A percentile compares a stretch with the other conserved stretches of the same genome.
phyloP scores from a whole-genome alignment of 768 basidiomycete species.

The Hygrophorus pudorinus region DNA sequence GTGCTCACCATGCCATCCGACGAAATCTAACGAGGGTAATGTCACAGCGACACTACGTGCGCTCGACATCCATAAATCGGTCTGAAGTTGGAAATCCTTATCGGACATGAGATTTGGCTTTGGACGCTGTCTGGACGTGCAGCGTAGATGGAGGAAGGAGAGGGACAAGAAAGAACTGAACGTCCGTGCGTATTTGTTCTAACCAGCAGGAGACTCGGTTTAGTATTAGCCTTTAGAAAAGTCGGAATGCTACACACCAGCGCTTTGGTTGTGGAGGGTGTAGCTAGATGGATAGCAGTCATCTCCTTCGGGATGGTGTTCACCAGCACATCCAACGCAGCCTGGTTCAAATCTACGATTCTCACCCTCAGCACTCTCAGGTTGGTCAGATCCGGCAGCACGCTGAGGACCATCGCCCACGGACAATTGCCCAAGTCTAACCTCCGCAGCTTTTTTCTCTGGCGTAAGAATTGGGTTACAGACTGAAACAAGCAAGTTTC shows the following conservation, averaged over 20 bases:
- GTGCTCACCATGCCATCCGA: conserved; percentile 69
- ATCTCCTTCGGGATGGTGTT: conserved; percentile 34
- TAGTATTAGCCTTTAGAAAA: background rate
- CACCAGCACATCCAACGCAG: conserved; percentile 28
- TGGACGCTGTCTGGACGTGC: conserved; percentile 35
- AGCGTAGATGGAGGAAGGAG: conserved; percentile 51
- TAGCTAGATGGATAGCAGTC: conserved; percentile 43
- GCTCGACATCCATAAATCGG: conserved; percentile 42
- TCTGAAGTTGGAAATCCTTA: conserved; percentile 48
- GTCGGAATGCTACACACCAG: conserved; percentile 26
- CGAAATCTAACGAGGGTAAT: conserved; percentile 48
- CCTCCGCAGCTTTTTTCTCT: conserved; percentile 36
- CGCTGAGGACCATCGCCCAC: conserved; percentile 44
- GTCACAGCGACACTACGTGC: conserved; percentile 40
- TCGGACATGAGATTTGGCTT: conserved; percentile 50
- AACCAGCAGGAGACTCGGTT: background rate
- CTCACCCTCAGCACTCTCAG: conserved; percentile 50
- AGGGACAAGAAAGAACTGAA: conserved; percentile 41
- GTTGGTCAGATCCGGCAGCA: conserved; percentile 41
- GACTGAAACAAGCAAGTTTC: conserved; percentile 40
- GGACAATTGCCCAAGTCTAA: conserved; percentile 59
- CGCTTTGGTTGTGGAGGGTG: conserved; percentile 37
- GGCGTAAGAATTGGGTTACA: conserved; percentile 43
- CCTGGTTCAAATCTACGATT: conserved; percentile 38
- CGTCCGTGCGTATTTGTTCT: conserved; percentile 44